Percentiles rank a stretch among this genome's conserved stretches.
phyloP scores from a whole-genome alignment of 2,329 filamentous ascomycete genomes.

The Calonectria montana region DNA sequence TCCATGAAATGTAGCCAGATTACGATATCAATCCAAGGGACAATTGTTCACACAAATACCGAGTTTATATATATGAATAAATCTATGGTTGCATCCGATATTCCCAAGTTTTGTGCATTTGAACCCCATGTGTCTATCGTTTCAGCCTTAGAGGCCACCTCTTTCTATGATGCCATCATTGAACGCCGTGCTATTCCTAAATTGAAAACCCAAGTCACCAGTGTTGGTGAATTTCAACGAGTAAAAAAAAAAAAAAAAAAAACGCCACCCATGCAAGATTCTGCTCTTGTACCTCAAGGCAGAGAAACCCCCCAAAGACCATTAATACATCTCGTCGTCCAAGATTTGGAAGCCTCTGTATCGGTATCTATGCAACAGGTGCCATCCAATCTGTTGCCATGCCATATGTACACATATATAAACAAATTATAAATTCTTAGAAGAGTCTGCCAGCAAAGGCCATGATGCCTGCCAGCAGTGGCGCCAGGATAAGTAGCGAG shows the following conservation, averaged over 20 bases:
- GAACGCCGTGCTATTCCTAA: slow-evolving; percentile 16
- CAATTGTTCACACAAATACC: not conserved
- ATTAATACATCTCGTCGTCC: not conserved
- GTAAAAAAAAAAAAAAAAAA: too few relatives aligned
- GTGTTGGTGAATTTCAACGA: not conserved
- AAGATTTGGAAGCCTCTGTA: not conserved
- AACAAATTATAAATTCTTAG: slow-evolving; percentile 16
- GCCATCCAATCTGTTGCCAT: not conserved
- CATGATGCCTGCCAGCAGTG: slow-evolving; percentile 42
- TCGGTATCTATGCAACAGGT: slow-evolving; percentile 8
- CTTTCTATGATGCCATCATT: not conserved
- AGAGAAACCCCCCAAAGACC: not conserved
- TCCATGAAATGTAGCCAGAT: not conserved
- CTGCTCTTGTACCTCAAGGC: not conserved
- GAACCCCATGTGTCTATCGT: not conserved
- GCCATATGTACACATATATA: slow-evolving; percentile 25
- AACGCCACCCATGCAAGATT: slow-evolving; percentile 16
- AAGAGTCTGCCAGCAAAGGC: slow-evolving; percentile 38
- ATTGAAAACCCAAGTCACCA: not conserved
- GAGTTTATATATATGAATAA: not conserved
- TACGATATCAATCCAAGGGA: not conserved
- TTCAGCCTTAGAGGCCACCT: not conserved
- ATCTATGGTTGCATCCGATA: too few relatives aligned
- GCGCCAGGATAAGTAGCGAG: slow-evolving; percentile 38
- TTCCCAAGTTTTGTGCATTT: not conserved